These are phyloP conservation scores for Paralagenidium karlingii DNA, from an alignment of 352 stramenopile genomes.

Conservation along the genomic window DNA sequence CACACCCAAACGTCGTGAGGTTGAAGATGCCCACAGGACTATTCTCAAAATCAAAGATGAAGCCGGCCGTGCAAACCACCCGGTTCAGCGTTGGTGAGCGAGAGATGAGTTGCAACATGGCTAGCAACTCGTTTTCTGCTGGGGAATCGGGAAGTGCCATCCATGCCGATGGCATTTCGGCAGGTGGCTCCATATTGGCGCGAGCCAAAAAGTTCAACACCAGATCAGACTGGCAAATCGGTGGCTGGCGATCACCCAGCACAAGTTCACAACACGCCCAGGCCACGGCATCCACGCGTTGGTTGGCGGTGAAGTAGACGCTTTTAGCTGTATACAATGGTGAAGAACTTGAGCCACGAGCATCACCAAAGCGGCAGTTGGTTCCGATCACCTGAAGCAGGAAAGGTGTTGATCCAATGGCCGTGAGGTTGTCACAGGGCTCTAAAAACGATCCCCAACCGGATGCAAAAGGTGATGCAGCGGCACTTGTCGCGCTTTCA, in stretches of 20 bases:
- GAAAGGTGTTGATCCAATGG: background rate
- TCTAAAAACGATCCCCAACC: slow-evolving; percentile 5
- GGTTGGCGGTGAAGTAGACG: slow-evolving; percentile 1
- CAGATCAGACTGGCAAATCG: slow-evolving; percentile 1
- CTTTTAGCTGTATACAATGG: background rate
- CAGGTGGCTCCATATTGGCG: slow-evolving; percentile 1
- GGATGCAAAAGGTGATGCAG: too few species aligned
- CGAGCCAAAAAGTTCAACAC: slow-evolving; percentile 3
- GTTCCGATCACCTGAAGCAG: slow-evolving; percentile 2
- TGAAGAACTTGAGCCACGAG: too few species aligned
- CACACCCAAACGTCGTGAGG: slow-evolving; percentile 5
- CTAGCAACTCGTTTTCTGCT: slow-evolving; percentile 3
- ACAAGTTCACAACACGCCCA: slow-evolving; percentile 7
- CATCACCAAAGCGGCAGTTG: slow-evolving; percentile 3
- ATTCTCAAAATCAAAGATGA: too few species aligned
- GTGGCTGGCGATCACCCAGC: slow-evolving; percentile 1
- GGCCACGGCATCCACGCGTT: slow-evolving; percentile 6
- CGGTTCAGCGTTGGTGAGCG: background rate
- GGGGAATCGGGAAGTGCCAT: background rate
- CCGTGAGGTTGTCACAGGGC: background rate
- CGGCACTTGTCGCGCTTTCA: background rate
- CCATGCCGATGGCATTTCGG: background rate
- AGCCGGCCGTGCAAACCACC: slow-evolving; percentile 4
- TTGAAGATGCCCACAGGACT: background rate
- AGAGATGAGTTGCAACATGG: slow-evolving; percentile 2